A percentile compares a stretch with the other conserved stretches of the same genome.
Evolutionary conservation across 2,329 filamentous ascomycete species (phyloP).

Genomic region (Hypoxylon sp.): DNA sequence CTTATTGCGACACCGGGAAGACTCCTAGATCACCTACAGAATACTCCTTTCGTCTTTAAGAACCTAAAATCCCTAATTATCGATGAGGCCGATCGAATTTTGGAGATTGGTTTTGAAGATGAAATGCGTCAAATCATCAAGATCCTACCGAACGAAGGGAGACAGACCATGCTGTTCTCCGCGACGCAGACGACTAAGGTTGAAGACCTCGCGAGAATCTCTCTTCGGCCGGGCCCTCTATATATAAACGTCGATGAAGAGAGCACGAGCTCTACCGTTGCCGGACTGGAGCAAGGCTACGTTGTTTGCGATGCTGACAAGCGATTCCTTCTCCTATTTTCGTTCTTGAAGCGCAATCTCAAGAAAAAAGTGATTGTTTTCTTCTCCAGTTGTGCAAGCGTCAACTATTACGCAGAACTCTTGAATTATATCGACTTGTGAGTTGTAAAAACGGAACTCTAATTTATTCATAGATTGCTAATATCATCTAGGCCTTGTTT

Average conservation of each 20-base stretch:
- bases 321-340: constrained; percentile 90
- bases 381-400: constrained; percentile 91
- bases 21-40: constrained; percentile 93
- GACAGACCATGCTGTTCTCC: constrained; percentile 98
- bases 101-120: constrained; percentile 98
- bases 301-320: constrained; percentile 94
- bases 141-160: constrained; percentile 86
- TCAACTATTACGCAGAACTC: constrained; percentile 95
- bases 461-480: constrained; percentile 13
- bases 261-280: constrained; percentile 91
- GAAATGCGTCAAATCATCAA: constrained; percentile 98
- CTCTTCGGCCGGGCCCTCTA: constrained; percentile 87
- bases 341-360: constrained; percentile 90
- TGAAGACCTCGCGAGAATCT: constrained; percentile 95
- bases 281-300: constrained; percentile 95
- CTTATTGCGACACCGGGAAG: constrained; percentile 94
- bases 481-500: constrained; percentile 57
- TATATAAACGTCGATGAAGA: constrained; percentile 97
- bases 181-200: constrained; percentile 99
- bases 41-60: constrained; percentile 80
- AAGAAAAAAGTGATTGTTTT: constrained; percentile 99
- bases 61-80: constrained; percentile 87
- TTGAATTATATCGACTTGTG: constrained; percentile 95
- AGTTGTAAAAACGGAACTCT: constrained; percentile 62
- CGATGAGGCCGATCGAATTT: constrained; percentile 95